These are phyloP conservation scores for Yamadazyma diospyri DNA, from an alignment of 1,139 yeast genomes.

Conservation along the genomic window DNA sequence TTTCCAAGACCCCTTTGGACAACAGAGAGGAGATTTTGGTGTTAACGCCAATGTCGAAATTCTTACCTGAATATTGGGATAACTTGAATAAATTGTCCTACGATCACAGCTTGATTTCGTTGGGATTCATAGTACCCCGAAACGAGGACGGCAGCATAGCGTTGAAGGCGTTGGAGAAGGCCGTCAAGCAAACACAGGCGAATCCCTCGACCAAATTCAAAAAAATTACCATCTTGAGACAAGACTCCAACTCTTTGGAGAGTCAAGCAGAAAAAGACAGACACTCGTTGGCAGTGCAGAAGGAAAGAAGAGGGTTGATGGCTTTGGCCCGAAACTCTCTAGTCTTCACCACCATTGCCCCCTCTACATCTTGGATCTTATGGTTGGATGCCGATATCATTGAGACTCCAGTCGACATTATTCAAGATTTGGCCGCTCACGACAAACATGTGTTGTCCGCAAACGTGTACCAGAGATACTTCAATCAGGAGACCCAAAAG, in stretches of 20 bases:
- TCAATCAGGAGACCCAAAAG: conserved; percentile 52
- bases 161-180: conserved; percentile 63
- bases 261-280: conserved; percentile 77
- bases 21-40: conserved; percentile 80
- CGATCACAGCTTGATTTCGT: conserved; percentile 79
- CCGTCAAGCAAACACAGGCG: conserved; percentile 55
- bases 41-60: conserved; percentile 84
- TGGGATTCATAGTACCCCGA: conserved; percentile 90
- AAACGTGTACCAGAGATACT: conserved; percentile 83
- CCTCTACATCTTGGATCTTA: conserved; percentile 88
- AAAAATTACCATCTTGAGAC: conserved; percentile 83
- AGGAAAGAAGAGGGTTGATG: conserved; percentile 85
- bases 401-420: conserved; percentile 76
- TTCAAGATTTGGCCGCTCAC: conserved; percentile 86
- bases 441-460: conserved; percentile 87
- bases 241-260: conserved; percentile 74
- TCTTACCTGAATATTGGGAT: conserved; percentile 83
- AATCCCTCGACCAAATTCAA: conserved; percentile 65
- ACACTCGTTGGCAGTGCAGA: conserved; percentile 69
- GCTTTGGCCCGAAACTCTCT: conserved; percentile 91
- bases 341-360: conserved; percentile 83
- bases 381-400: conserved; percentile 96
- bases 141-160: conserved; percentile 77
- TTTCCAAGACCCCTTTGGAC: conserved; percentile 64
- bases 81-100: conserved; percentile 71